A percentile compares a stretch with the other conserved stretches of the same genome.
These are phyloP conservation scores for Polychytrium aggregatum DNA, from an alignment of 192 early-diverging fungal genomes.

Conservation along the genomic window DNA sequence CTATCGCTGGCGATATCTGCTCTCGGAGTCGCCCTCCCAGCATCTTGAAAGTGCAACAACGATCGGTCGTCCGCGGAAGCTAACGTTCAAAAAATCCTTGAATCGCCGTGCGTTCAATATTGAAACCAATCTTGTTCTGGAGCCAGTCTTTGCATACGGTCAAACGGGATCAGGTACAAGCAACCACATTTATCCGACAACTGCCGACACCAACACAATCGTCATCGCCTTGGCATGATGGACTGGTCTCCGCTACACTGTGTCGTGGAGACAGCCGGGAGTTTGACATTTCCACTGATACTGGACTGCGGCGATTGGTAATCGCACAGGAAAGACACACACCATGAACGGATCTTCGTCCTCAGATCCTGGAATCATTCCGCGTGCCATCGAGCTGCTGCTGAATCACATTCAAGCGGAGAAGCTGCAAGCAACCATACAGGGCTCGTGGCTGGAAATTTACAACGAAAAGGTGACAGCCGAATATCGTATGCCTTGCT, in stretches of 20 bases:
- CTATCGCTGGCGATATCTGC: no score
- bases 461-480: constrained; percentile 78
- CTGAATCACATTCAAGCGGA: constrained; percentile 50
- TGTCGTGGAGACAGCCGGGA: no score
- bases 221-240: no score
- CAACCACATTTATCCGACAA: no score
- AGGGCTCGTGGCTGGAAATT: constrained; percentile 75
- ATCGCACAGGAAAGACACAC: constrained; percentile 79
- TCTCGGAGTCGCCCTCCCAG: not conserved
- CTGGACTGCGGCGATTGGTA: no score
- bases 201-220: no score
- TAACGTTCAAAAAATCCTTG: not conserved
- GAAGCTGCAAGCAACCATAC: constrained; percentile 59
- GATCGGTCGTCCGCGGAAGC: not conserved
- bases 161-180: no score
- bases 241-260: no score
- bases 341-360: constrained; percentile 58
- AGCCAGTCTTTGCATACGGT: constrained; percentile 89
- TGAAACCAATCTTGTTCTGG: constrained; percentile 8
- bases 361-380: constrained; percentile 64
- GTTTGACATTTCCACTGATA: no score
- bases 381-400: constrained; percentile 67
- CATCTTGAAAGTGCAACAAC: not conserved
- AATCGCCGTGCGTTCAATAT: no score
- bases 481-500: no score